Base-by-base conservation (phyloP, 169 alveolate species). In the Eimeria nieschulzi region DNA sequence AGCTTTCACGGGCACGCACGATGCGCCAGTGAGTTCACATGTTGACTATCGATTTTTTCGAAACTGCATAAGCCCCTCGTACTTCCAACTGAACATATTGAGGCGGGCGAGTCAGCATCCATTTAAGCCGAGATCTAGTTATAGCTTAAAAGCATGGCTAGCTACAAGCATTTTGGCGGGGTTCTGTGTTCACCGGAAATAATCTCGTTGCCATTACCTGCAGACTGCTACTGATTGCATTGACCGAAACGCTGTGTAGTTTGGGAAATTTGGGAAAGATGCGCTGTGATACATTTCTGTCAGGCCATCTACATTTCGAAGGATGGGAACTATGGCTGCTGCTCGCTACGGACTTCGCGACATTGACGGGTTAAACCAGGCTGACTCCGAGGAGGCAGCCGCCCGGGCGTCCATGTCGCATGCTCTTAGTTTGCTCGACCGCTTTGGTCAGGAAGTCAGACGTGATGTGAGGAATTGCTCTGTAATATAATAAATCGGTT, bases 261-360 rank as follows among this genome's bases (percentile, higher is more conserved):
- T 33, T 1, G 3, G 46, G 46, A 33, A 33, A 33, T 0, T 33
- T 33, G 46, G 46, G 46, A 33, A 33, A 33, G 46, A 0, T 33
- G 46, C 46, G 46, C 46, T 33, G 0, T 33, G 46, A 33, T 33
- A 33, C 46, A 33, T 3, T 33, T 33, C 46, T 33, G 3, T 25
- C 75, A 80, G 88, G 88, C 76, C 88, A 33, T 80, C 88, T 25
- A 21, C 88, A 56, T 80, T 80, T 19, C 87, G 92, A 53, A 59
- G 92, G 33, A 59, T 87, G 78, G 92, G 75, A 39, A 87, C 92
- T 46, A 78, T 87, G 66, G 92, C 92, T 10, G 92, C 92, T 15
- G 92, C 92, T 19, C 83, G 73, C 25, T 79, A 87, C 54, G 71
- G 83, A 13, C 72, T 87, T 10, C 68, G 87, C 9, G 83, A 78